These are phyloP conservation scores for Fusarium falciforme DNA, from an alignment of 2,329 filamentous ascomycete species.

Conservation along the genomic window DNA sequence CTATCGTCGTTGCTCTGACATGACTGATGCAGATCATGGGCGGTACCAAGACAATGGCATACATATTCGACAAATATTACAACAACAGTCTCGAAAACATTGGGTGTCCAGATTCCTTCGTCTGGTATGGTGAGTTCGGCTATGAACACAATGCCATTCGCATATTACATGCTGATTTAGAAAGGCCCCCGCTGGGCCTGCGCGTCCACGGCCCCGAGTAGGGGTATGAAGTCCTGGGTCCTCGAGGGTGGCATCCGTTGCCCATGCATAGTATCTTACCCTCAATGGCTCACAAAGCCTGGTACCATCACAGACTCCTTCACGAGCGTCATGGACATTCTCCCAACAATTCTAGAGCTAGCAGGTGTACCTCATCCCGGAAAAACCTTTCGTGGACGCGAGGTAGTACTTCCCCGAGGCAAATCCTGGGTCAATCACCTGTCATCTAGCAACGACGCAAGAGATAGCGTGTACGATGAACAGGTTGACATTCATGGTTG, in stretches of 20 bases:
- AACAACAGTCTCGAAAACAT: background rate
- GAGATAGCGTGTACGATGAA: slow-evolving; percentile 53
- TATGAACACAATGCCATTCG: no score
- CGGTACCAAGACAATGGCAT: background rate
- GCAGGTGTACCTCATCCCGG: slow-evolving; percentile 54
- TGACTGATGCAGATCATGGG: background rate
- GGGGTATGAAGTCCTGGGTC: slow-evolving; percentile 48
- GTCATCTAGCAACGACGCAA: slow-evolving; percentile 45
- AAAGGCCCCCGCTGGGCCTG: slow-evolving; percentile 38
- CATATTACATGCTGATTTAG: background rate
- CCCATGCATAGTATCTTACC: slow-evolving; percentile 41
- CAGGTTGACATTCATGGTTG: slow-evolving; percentile 63
- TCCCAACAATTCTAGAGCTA: slow-evolving; percentile 59
- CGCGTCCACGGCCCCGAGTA: slow-evolving; percentile 62
- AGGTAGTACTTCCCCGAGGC: slow-evolving; percentile 63
- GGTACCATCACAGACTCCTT: slow-evolving; percentile 49
- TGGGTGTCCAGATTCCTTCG: background rate
- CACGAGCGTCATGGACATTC: slow-evolving; percentile 60
- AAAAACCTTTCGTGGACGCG: slow-evolving; percentile 52
- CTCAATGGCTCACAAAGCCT: slow-evolving; percentile 25
- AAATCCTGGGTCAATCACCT: slow-evolving; percentile 20
- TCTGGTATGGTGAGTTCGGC: background rate
- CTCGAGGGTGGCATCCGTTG: slow-evolving; percentile 13
- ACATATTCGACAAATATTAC: background rate
- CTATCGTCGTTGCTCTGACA: background rate